Evolutionary conservation across 2,329 filamentous ascomycete species (phyloP).

Genomic region (Aspergillus sp.): DNA sequence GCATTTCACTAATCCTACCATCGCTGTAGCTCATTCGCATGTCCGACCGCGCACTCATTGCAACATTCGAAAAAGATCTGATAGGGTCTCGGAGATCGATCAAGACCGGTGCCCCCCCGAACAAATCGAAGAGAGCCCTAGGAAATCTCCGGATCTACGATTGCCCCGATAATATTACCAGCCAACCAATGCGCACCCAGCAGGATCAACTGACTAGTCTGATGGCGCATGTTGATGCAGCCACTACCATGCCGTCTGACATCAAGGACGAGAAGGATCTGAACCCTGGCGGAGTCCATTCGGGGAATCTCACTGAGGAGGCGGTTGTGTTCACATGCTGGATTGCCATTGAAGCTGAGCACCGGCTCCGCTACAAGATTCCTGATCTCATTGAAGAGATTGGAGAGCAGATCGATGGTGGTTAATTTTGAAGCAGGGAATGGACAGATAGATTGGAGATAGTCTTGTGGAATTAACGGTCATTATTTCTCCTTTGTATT

Average conservation of each 20-base stretch:
- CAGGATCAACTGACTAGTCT: not conserved
- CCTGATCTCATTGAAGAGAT: slow-evolving; percentile 5
- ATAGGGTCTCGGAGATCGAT: not conserved
- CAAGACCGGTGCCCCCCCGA: slow-evolving; percentile 4
- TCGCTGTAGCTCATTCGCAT: slow-evolving; percentile 7
- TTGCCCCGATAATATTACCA: not conserved
- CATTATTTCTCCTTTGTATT: not conserved
- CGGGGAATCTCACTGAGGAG: slow-evolving; percentile 3
- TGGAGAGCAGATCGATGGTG: slow-evolving; percentile 1
- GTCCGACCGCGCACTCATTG: slow-evolving; percentile 9
- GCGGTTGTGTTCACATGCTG: slow-evolving; percentile 8
- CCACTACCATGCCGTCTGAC: not conserved
- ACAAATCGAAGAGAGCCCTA: slow-evolving; percentile 3
- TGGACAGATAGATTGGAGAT: not conserved
- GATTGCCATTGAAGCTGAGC: slow-evolving; percentile 11
- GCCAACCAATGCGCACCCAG: not conserved
- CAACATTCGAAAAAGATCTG: slow-evolving; percentile 8
- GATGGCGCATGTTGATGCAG: not conserved
- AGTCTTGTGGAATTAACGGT: not conserved
- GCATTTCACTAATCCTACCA: not conserved
- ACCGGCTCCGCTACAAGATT: slow-evolving; percentile 7
- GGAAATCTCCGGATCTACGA: slow-evolving; percentile 1
- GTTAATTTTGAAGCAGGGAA: not conserved
- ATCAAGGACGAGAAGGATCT: not conserved
- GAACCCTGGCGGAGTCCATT: not conserved